These are phyloP conservation scores for Zanthoxylum bungeanum DNA, from an alignment of 345 rosid species.

Conservation along the genomic window DNA sequence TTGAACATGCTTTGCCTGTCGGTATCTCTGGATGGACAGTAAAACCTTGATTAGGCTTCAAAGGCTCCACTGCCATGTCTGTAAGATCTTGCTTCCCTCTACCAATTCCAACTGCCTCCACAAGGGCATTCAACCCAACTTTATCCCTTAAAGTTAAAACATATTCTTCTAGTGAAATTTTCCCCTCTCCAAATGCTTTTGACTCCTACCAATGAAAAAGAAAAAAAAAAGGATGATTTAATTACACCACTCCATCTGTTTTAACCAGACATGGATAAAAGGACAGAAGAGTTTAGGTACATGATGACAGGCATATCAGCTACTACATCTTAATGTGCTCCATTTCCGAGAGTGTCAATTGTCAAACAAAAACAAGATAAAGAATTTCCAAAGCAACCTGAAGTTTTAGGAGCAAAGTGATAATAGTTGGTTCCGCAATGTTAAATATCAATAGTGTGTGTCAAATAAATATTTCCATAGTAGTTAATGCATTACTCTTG, in stretches of 20 bases:
- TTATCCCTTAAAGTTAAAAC: conserved; percentile 52
- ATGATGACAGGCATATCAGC: background rate
- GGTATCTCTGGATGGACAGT: conserved; percentile 49
- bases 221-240: background rate
- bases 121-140: conserved; percentile 40
- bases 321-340: background rate
- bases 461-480: background rate
- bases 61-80: conserved; percentile 49
- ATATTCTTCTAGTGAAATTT: conserved; percentile 51
- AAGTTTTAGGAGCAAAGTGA: background rate
- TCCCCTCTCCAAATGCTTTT: conserved; percentile 48
- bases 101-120: conserved; percentile 55
- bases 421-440: background rate
- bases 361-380: background rate
- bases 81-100: conserved; percentile 62
- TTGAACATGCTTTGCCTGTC: conserved; percentile 54
- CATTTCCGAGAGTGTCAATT: background rate
- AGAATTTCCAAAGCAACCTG: conserved; percentile 3
- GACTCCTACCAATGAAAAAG: conserved; percentile 29
- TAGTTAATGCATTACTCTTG: too few species aligned
- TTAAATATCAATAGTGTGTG: background rate
- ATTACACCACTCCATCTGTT: background rate
- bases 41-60: conserved; percentile 40
- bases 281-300: background rate
- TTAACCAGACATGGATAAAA: background rate